Conservation (phyloP, 192 early-diverging fungal species). For the Phycomyces blakesleeanus region DNA sequence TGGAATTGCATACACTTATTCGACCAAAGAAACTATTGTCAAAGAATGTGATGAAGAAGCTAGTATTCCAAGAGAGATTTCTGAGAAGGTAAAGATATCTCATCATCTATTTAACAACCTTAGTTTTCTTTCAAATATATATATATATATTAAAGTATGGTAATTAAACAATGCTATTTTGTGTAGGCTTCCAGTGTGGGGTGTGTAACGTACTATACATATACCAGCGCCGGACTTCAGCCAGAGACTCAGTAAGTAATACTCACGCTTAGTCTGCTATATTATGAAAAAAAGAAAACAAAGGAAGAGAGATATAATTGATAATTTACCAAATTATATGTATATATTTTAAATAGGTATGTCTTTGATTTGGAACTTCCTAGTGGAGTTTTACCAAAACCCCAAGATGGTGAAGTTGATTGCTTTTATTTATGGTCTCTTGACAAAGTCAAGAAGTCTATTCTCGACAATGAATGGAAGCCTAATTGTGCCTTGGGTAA, state of each 20-base stretch:
- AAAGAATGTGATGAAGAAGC: slow-evolving; percentile 94
- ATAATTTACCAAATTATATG: no score
- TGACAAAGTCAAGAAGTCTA: slow-evolving; percentile 51
- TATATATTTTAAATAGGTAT: slow-evolving; percentile 45
- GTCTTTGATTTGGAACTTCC: slow-evolving; percentile 83
- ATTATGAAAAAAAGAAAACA: no score
- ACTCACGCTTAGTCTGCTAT: no score
- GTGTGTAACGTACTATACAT: slow-evolving; percentile 67
- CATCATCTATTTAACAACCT: no score
- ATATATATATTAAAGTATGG: not conserved
- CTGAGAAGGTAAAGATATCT: slow-evolving; percentile 32
- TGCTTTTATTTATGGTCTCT: slow-evolving; percentile 69
- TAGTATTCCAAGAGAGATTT: slow-evolving; percentile 54
- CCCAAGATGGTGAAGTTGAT: slow-evolving; percentile 86
- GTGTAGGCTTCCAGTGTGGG: slow-evolving; percentile 42
- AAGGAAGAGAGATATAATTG: no score
- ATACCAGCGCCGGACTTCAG: slow-evolving; percentile 58
- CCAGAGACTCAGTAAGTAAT: slow-evolving; percentile 74
- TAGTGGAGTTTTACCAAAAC: slow-evolving; percentile 51
- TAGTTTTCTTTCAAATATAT: no score
- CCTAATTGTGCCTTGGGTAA: slow-evolving; percentile 72
- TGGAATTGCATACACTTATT: slow-evolving; percentile 64
- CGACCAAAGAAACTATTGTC: slow-evolving; percentile 61
- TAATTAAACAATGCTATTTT: not conserved
- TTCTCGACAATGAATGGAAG: slow-evolving; percentile 66